Conservation (phyloP, 129 eudicot genomes). For the Artemisia tridentata region DNA sequence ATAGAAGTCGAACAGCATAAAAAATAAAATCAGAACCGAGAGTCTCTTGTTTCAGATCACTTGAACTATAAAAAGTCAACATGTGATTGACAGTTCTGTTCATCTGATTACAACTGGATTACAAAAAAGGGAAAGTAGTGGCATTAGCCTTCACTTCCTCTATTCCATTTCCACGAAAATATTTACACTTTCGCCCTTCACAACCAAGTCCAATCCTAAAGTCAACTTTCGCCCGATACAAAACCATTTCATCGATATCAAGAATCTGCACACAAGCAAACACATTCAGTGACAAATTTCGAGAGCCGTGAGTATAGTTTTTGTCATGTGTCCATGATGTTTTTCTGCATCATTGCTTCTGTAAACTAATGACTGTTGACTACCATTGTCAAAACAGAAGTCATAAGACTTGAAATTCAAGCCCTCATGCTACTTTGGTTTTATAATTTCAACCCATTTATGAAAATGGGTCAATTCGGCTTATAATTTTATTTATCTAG, state of each 20-base stretch:
- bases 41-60: not conserved
- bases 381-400: no score
- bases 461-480: no score
- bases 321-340: no score
- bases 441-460: no score
- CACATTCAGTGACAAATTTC: not conserved
- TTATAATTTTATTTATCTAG: no score
- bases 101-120: not conserved
- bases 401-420: no score
- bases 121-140: not conserved
- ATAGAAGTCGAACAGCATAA: no score
- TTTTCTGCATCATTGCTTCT: no score
- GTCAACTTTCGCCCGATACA: not conserved
- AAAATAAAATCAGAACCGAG: no score
- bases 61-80: not conserved
- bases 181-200: not conserved
- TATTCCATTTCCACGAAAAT: not conserved
- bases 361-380: no score
- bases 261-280: not conserved
- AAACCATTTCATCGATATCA: not conserved
- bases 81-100: not conserved
- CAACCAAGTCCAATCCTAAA: not conserved
- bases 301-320: not conserved
- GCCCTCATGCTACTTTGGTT: no score
- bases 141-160: not conserved